Percentiles rank a stretch among this genome's conserved stretches.
Evolutionary conservation across 2,329 filamentous ascomycete genomes (phyloP).

Genomic region (Colletotrichum echinochloae): DNA sequence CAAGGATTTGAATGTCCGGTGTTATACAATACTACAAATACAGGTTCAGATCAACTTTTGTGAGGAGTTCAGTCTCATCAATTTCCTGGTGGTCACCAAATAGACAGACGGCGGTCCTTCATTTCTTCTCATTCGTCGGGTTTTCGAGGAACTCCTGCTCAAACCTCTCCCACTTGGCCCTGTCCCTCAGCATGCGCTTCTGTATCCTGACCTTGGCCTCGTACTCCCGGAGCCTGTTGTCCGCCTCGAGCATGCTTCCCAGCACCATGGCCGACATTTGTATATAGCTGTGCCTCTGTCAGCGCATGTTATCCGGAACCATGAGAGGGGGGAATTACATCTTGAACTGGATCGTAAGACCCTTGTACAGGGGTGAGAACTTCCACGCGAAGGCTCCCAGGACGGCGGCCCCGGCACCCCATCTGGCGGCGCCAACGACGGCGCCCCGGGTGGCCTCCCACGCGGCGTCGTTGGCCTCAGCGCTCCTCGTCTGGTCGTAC

Average conservation of each 20-base stretch:
- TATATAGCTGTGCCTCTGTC: slow-evolving; percentile 69
- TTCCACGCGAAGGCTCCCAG: slow-evolving; percentile 72
- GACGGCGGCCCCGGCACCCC: slow-evolving; percentile 74
- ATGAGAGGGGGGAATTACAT: slow-evolving; percentile 66
- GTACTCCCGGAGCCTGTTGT: slow-evolving; percentile 74
- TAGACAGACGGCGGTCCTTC: no score
- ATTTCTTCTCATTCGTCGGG: slow-evolving; percentile 53
- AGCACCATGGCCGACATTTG: slow-evolving; percentile 90
- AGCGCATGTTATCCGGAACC: slow-evolving; percentile 5
- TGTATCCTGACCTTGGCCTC: slow-evolving; percentile 74
- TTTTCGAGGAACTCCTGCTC: slow-evolving; percentile 68
- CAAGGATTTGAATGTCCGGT: slow-evolving; percentile 21
- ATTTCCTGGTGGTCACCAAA: not conserved
- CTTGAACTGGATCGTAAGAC: slow-evolving; percentile 81
- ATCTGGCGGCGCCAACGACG: slow-evolving; percentile 75
- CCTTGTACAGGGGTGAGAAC: slow-evolving; percentile 78
- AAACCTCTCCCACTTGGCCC: slow-evolving; percentile 76
- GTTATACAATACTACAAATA: slow-evolving; percentile 33
- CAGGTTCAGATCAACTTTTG: slow-evolving; percentile 17
- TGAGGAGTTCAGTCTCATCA: not conserved
- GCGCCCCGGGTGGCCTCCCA: slow-evolving; percentile 79
- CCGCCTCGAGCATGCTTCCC: slow-evolving; percentile 81
- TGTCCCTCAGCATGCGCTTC: slow-evolving; percentile 71
- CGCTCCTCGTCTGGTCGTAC: slow-evolving; percentile 70
- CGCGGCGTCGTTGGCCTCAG: slow-evolving; percentile 76